Conservation (phyloP, 805 yeast genomes). For the Saccharomycopsis fermentans region DNA sequence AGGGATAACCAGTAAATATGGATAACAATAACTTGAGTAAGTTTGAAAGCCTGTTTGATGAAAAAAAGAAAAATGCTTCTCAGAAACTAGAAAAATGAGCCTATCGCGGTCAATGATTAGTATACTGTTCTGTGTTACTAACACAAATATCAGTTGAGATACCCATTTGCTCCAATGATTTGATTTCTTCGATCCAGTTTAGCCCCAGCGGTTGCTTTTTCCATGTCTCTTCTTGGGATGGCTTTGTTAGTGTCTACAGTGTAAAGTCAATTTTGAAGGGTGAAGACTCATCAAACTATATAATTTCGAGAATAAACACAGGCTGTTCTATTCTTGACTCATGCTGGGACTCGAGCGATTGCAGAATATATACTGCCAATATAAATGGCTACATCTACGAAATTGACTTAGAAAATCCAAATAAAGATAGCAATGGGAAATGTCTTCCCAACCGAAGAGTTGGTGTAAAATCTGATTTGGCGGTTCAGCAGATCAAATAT, state of each 20-base stretch:
- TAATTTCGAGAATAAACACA: not conserved
- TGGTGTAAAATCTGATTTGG: conserved; percentile 3
- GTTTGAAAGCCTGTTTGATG: not conserved
- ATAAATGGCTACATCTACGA: conserved; percentile 13
- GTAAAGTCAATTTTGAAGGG: not conserved
- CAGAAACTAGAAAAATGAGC: too few species aligned
- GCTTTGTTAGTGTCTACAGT: conserved; percentile 4
- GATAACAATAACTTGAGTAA: not conserved
- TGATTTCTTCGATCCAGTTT: conserved; percentile 13
- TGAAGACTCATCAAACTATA: not conserved
- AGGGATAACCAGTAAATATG: not conserved
- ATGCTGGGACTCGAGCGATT: conserved; percentile 9
- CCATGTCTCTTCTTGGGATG: conserved; percentile 14
- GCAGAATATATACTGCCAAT: conserved; percentile 12
- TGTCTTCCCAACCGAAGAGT: not conserved
- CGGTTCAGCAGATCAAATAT: conserved; percentile 5
- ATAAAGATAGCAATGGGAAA: not conserved
- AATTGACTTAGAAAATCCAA: not conserved
- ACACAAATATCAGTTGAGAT: conserved; percentile 4
- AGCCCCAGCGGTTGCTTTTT: not conserved
- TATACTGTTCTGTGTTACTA: too few species aligned
- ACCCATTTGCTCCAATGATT: conserved; percentile 1
- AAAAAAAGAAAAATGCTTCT: not conserved
- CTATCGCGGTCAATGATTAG: too few species aligned
- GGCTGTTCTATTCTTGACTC: conserved; percentile 13